Percentiles rank a stretch among this genome's conserved stretches.
Conservation (phyloP, 805 yeast genomes). For the Ogataea methylovora region DNA sequence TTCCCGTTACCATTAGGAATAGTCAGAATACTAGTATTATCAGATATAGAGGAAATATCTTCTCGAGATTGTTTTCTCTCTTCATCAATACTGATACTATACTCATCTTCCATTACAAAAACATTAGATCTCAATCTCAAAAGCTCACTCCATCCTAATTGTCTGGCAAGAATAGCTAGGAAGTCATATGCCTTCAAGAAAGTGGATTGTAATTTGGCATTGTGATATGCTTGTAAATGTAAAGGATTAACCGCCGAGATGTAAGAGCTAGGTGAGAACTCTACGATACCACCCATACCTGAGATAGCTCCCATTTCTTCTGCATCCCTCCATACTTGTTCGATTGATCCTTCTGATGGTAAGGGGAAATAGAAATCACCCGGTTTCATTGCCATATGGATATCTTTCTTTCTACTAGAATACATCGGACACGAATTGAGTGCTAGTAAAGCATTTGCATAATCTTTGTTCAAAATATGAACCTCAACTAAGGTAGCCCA, state of each 20-base stretch:
- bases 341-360: conserved; percentile 47
- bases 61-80: conserved; percentile 7
- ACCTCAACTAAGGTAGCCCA: conserved; percentile 64
- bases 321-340: conserved; percentile 38
- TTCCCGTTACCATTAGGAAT: neutral
- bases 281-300: conserved; percentile 26
- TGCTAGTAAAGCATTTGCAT: conserved; percentile 52
- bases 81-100: conserved; percentile 14
- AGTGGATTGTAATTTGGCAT: conserved; percentile 43
- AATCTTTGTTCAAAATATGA: conserved; percentile 50
- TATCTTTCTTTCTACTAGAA: conserved; percentile 37
- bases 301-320: conserved; percentile 24
- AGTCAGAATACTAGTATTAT: neutral
- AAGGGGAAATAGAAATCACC: conserved; percentile 39
- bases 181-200: conserved; percentile 59
- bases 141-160: conserved; percentile 78
- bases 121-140: conserved; percentile 58
- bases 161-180: conserved; percentile 57
- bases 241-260: conserved; percentile 38
- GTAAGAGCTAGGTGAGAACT: conserved; percentile 24
- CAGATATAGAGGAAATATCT: neutral
- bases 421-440: conserved; percentile 74
- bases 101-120: conserved; percentile 78
- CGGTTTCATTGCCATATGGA: conserved; percentile 34
- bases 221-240: conserved; percentile 41